phyloP scores from a whole-genome alignment of 257 asterid species.

The Leptodermis oblonga region DNA sequence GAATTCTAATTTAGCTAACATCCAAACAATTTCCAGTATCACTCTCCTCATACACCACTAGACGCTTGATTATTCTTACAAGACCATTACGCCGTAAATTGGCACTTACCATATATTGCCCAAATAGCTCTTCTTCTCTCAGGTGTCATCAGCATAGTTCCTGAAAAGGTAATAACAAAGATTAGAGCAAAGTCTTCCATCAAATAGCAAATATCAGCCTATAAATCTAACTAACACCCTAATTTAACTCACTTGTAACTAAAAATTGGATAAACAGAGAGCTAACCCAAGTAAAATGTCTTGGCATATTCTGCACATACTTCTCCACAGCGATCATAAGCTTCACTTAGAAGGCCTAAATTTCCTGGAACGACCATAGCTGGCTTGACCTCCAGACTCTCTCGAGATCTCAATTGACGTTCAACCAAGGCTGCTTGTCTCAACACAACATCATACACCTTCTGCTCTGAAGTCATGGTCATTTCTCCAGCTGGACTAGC shows the following conservation, averaged over 20 bases:
- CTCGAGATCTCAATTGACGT: slow-evolving; percentile 40
- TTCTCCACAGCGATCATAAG: slow-evolving; percentile 93
- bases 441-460: slow-evolving; percentile 87
- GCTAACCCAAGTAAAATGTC: slow-evolving; percentile 94
- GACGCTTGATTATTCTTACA: neutral
- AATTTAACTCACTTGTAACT: slow-evolving; percentile 15
- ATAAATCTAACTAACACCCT: slow-evolving; percentile 6
- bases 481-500: slow-evolving; percentile 76
- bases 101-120: slow-evolving; percentile 93
- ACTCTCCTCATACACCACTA: neutral
- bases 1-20: neutral
- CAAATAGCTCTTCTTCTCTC: slow-evolving; percentile 93
- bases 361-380: slow-evolving; percentile 62
- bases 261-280: slow-evolving; percentile 23
- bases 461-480: slow-evolving; percentile 71
- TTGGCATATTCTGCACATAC: slow-evolving; percentile 98
- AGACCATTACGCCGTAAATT: neutral
- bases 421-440: slow-evolving; percentile 92
- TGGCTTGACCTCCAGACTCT: slow-evolving; percentile 60
- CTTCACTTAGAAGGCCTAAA: slow-evolving; percentile 64
- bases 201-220: slow-evolving; percentile 9
- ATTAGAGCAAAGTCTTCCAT: slow-evolving; percentile 12
- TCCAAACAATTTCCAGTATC: neutral
- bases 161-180: slow-evolving; percentile 37
- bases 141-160: slow-evolving; percentile 91